phyloP scores from a whole-genome alignment of 768 basidiomycete genomes.

The Tricholoma saponaceum region DNA sequence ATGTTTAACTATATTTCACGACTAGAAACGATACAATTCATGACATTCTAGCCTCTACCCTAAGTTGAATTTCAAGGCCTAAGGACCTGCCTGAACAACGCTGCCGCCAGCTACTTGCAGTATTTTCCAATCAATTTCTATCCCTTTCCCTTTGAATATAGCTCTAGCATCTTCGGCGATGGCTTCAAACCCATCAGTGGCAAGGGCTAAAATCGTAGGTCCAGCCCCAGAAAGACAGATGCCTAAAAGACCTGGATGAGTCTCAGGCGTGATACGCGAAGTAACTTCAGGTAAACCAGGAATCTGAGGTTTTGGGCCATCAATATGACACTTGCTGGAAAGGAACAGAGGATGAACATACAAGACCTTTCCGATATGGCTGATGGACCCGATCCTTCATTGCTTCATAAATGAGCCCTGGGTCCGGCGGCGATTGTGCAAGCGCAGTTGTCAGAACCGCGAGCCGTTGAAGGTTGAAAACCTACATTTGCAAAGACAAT shows the following conservation, averaged over 20 bases:
- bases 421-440: slow-evolving; percentile 85
- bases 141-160: slow-evolving; percentile 66
- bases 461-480: slow-evolving; percentile 95
- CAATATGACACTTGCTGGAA: not conserved
- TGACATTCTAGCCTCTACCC: slow-evolving; percentile 9
- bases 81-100: slow-evolving; percentile 20
- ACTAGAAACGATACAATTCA: slow-evolving; percentile 13
- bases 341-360: slow-evolving; percentile 31
- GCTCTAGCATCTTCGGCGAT: slow-evolving; percentile 79
- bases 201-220: slow-evolving; percentile 94
- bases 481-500: slow-evolving; percentile 41
- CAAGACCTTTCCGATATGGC: slow-evolving; percentile 86
- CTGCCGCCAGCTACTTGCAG: slow-evolving; percentile 59
- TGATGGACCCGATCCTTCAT: slow-evolving; percentile 99
- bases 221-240: slow-evolving; percentile 98
- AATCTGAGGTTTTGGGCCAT: slow-evolving; percentile 49
- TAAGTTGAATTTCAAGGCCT: slow-evolving; percentile 1
- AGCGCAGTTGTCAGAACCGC: slow-evolving; percentile 96
- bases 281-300: slow-evolving; percentile 95
- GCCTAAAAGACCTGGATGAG: slow-evolving; percentile 93
- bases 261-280: slow-evolving; percentile 76
- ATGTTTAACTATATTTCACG: not conserved
- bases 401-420: slow-evolving; percentile 96
- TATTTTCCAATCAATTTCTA: slow-evolving; percentile 90
- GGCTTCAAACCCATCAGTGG: slow-evolving; percentile 75